Evolutionary conservation across 352 stramenopile genomes (phyloP).

Genomic region (Pythium vanterpoolii): DNA sequence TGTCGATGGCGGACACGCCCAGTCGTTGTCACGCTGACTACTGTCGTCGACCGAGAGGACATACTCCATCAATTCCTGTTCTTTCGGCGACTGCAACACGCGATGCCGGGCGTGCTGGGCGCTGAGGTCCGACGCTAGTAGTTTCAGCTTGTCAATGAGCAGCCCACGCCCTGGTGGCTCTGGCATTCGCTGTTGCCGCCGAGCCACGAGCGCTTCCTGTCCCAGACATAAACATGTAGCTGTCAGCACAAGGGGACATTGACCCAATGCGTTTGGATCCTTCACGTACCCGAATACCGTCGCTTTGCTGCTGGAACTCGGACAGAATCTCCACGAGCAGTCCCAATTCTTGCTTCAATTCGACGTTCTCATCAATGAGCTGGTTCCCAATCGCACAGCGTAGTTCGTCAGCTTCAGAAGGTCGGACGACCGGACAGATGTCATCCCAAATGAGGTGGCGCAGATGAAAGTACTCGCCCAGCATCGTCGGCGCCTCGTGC

Average conservation of each 20-base stretch:
- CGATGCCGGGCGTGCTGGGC: conserved; percentile 6
- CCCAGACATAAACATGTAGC: not conserved
- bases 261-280: not conserved
- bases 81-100: conserved; percentile 29
- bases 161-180: conserved; percentile 62
- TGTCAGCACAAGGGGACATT: not conserved
- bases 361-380: conserved; percentile 67
- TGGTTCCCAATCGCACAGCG: conserved; percentile 53
- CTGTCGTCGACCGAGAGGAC: conserved; percentile 26
- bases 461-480: conserved; percentile 62
- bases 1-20: conserved; percentile 27
- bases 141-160: conserved; percentile 72
- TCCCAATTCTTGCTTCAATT: conserved; percentile 52
- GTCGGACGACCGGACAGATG: conserved; percentile 41
- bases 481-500: conserved; percentile 17
- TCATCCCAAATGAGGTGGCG: conserved; percentile 78
- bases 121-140: conserved; percentile 50
- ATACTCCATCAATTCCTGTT: conserved; percentile 61
- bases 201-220: conserved; percentile 57
- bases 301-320: conserved; percentile 80
- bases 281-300: conserved; percentile 56
- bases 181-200: conserved; percentile 34
- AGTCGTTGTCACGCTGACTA: not conserved
- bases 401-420: conserved; percentile 63
- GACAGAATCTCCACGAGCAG: conserved; percentile 70